Evolutionary conservation across 2,329 filamentous ascomycete species (phyloP).

Genomic region (Chaetomiaceae sp.): DNA sequence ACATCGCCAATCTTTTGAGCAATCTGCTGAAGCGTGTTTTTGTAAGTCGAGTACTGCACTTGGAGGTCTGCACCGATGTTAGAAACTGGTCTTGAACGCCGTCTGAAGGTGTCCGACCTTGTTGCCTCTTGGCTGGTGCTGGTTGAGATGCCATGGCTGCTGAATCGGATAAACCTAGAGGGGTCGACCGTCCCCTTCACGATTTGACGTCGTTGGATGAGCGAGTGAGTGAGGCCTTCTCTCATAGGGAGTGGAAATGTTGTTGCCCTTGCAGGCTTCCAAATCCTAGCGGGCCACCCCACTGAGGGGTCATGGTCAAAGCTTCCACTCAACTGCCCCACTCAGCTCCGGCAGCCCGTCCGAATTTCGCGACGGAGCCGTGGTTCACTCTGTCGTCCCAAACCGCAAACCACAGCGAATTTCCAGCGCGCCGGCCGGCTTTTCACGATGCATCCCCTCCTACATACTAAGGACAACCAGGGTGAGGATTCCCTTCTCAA

Average conservation of each 20-base stretch:
- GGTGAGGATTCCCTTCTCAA: slow-evolving; percentile 49
- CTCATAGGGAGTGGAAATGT: background rate
- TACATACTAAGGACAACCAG: slow-evolving; percentile 87
- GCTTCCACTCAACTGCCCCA: no score
- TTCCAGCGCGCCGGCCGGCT: background rate
- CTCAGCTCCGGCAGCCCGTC: no score
- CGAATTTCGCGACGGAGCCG: background rate
- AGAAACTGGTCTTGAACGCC: background rate
- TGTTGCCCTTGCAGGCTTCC: background rate
- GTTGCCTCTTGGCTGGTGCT: slow-evolving; percentile 65
- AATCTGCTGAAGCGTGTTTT: slow-evolving; percentile 78
- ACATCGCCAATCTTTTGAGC: slow-evolving; percentile 97
- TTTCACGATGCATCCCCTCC: slow-evolving; percentile 84
- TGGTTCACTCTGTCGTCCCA: background rate
- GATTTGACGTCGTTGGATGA: slow-evolving; percentile 12
- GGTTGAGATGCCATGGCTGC: slow-evolving; percentile 47
- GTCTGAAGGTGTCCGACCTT: slow-evolving; percentile 49
- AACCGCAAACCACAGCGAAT: background rate
- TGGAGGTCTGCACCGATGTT: slow-evolving; percentile 61
- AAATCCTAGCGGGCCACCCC: background rate
- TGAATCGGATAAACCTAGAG: background rate
- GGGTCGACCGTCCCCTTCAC: background rate
- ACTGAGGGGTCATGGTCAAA: slow-evolving; percentile 14
- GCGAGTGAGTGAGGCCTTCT: no score
- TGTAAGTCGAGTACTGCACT: slow-evolving; percentile 72